Percentiles rank a stretch among this genome's conserved stretches.
Evolutionary conservation across 2,329 filamentous ascomycete species (phyloP).

Genomic region (Xenoacremonium recifei): DNA sequence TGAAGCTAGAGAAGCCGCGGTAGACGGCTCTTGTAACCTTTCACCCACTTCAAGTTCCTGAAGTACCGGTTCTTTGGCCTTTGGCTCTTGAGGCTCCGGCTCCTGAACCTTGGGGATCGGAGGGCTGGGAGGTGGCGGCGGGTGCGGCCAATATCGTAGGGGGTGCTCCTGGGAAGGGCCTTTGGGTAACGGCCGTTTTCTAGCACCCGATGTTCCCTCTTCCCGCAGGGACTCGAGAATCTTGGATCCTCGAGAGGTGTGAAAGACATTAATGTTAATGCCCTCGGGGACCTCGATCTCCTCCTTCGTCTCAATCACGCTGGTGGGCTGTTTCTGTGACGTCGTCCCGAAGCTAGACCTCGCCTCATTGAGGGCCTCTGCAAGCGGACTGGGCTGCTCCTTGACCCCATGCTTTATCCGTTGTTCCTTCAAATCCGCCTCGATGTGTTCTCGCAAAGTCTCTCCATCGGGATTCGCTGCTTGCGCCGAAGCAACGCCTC

Average conservation of each 20-base stretch:
- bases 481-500: slow-evolving; percentile 9
- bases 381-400: neutral
- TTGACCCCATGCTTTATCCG: slow-evolving; percentile 7
- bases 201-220: slow-evolving; percentile 13
- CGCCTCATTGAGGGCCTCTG: slow-evolving; percentile 5
- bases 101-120: slow-evolving; percentile 6
- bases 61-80: too few species aligned
- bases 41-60: too few species aligned
- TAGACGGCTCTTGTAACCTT: slow-evolving; percentile 1
- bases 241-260: slow-evolving; percentile 43
- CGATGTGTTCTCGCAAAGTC: slow-evolving; percentile 1
- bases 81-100: too few species aligned
- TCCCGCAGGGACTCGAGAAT: slow-evolving; percentile 39
- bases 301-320: slow-evolving; percentile 15
- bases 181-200: slow-evolving; percentile 9
- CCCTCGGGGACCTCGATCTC: slow-evolving; percentile 37
- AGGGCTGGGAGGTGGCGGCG: slow-evolving; percentile 14
- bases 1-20: neutral
- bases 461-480: slow-evolving; percentile 8
- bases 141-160: slow-evolving; percentile 33
- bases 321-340: slow-evolving; percentile 5
- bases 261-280: slow-evolving; percentile 48
- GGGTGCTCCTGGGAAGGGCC: slow-evolving; percentile 35
- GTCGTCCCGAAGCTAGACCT: slow-evolving; percentile 10
- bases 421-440: slow-evolving; percentile 4